phyloP scores from a whole-genome alignment of 129 eudicot species.

The Pittosporum tobira region DNA sequence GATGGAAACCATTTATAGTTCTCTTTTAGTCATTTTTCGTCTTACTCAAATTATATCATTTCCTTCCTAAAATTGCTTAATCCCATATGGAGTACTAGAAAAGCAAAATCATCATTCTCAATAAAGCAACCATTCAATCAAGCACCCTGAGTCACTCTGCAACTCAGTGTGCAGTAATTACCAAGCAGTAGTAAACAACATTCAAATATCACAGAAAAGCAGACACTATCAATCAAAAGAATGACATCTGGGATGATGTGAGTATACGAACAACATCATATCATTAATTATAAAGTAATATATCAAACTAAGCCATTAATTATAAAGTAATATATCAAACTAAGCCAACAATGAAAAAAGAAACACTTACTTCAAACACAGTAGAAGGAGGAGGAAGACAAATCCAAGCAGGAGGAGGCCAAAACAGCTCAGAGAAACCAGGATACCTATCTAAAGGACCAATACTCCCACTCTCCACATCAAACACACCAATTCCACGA shows the following conservation, averaged over 20 bases:
- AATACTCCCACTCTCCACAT: constrained; percentile 69
- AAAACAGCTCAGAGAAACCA: constrained; percentile 55
- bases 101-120: too few relatives aligned
- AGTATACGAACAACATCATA: not conserved
- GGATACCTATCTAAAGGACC: constrained; percentile 39
- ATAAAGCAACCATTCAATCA: too few relatives aligned
- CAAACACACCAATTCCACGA: constrained; percentile 62
- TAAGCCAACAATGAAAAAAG: not conserved
- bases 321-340: too few relatives aligned
- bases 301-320: not conserved
- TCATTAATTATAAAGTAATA: not conserved
- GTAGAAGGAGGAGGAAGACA: constrained; percentile 27
- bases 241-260: too few relatives aligned
- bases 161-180: too few relatives aligned
- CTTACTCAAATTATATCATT: too few relatives aligned
- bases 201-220: not conserved
- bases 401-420: constrained; percentile 91
- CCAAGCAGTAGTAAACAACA: not conserved
- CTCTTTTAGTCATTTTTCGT: too few relatives aligned
- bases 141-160: too few relatives aligned
- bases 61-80: too few relatives aligned
- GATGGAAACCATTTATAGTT: too few relatives aligned
- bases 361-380: constrained; percentile 43
- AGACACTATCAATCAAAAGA: not conserved
- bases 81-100: too few relatives aligned